phyloP scores from a whole-genome alignment of 2,329 filamentous ascomycete genomes.

The Grosmannia serpens region DNA sequence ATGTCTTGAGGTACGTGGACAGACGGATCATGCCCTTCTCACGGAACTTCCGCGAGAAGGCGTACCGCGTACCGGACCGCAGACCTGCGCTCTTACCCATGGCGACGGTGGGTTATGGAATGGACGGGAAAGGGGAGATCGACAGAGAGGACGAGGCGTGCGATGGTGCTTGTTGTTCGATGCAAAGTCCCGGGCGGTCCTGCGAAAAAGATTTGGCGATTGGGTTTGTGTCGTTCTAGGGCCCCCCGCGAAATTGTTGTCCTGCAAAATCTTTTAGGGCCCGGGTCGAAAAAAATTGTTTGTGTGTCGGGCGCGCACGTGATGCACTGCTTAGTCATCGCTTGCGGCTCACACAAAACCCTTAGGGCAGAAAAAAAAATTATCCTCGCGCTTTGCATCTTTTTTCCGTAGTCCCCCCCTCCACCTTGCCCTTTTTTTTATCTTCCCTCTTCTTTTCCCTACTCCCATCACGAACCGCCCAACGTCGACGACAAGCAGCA shows the following conservation, averaged over 20 bases:
- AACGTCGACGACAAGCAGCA: slow-evolving; percentile 5
- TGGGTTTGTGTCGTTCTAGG: background rate
- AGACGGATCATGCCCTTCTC: slow-evolving; percentile 89
- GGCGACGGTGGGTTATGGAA: slow-evolving; percentile 23
- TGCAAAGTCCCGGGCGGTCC: background rate
- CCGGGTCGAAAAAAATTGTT: slow-evolving; percentile 7
- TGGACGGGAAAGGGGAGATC: background rate
- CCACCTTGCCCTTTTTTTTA: background rate
- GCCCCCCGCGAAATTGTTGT: background rate
- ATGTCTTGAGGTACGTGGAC: slow-evolving; percentile 88
- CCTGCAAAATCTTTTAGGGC: slow-evolving; percentile 9
- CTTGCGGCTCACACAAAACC: slow-evolving; percentile 6
- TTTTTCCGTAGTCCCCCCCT: background rate
- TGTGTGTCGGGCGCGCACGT: slow-evolving; percentile 9
- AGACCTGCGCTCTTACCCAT: slow-evolving; percentile 86
- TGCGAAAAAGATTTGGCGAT: background rate
- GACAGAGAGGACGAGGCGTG: background rate
- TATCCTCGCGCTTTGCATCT: background rate
- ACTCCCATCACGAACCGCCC: slow-evolving; percentile 2
- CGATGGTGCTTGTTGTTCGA: background rate
- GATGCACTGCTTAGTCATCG: background rate
- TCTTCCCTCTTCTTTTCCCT: background rate
- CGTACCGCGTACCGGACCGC: slow-evolving; percentile 78
- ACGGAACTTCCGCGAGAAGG: slow-evolving; percentile 91
- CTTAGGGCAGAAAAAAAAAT: slow-evolving; percentile 9